phyloP scores from a whole-genome alignment of 805 yeast species.

The Torulaspora microellipsoides region DNA sequence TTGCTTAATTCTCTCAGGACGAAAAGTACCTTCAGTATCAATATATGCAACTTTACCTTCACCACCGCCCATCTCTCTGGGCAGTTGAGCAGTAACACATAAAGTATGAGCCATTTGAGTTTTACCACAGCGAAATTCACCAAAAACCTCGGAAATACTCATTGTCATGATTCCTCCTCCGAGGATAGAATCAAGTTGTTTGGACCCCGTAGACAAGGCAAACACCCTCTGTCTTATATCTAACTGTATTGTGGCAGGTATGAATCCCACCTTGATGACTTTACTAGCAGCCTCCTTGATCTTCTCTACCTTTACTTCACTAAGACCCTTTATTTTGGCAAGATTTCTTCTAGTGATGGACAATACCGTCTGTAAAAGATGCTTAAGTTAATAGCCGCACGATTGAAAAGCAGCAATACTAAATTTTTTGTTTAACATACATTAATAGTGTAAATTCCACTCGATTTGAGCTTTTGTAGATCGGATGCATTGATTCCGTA shows the following conservation, averaged over 20 bases:
- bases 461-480: slow-evolving; percentile 58
- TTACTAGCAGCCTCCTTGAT: slow-evolving; percentile 70
- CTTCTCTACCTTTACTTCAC: slow-evolving; percentile 74
- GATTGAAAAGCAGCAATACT: not conserved
- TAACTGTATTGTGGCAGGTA: slow-evolving; percentile 68
- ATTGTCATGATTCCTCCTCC: slow-evolving; percentile 79
- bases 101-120: slow-evolving; percentile 78
- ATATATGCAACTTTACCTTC: slow-evolving; percentile 77
- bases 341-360: slow-evolving; percentile 63
- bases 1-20: slow-evolving; percentile 62
- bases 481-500: slow-evolving; percentile 72
- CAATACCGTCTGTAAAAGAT: slow-evolving; percentile 39
- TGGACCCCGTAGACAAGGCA: slow-evolving; percentile 66
- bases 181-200: slow-evolving; percentile 58
- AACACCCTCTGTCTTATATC: slow-evolving; percentile 59
- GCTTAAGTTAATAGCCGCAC: not conserved
- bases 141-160: slow-evolving; percentile 74
- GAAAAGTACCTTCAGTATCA: slow-evolving; percentile 78
- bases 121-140: slow-evolving; percentile 77
- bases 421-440: slow-evolving; percentile 37
- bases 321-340: slow-evolving; percentile 62
- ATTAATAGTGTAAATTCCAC: slow-evolving; percentile 63
- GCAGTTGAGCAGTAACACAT: slow-evolving; percentile 71
- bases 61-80: slow-evolving; percentile 67
- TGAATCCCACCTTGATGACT: slow-evolving; percentile 60